Percentiles rank a stretch among this genome's conserved stretches.
These are phyloP conservation scores for Luffa acutangula DNA, from an alignment of 306 rosid genomes.

Conservation along the genomic window DNA sequence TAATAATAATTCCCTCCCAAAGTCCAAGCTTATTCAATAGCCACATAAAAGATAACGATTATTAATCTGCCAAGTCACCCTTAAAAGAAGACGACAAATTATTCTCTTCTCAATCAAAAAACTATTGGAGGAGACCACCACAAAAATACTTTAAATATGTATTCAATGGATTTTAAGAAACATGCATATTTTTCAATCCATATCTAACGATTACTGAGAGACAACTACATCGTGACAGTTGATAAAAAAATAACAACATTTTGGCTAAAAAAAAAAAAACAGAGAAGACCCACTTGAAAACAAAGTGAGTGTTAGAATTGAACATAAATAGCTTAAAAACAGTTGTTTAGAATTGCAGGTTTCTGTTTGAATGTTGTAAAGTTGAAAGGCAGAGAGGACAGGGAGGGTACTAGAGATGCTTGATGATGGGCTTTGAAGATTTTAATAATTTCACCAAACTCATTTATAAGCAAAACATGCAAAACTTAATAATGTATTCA, in stretches of 20 bases:
- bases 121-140: too few species aligned
- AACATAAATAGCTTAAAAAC: not conserved
- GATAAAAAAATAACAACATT: too few species aligned
- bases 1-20: not conserved
- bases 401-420: not conserved
- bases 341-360: not conserved
- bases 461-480: too few species aligned
- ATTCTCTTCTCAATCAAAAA: too few species aligned
- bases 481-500: too few species aligned
- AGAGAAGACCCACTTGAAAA: not conserved
- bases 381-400: not conserved
- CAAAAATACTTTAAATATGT: too few species aligned
- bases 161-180: too few species aligned
- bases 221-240: too few species aligned
- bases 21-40: not conserved
- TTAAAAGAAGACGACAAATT: not conserved
- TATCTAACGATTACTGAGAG: too few species aligned
- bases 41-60: not conserved
- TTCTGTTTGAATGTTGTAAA: not conserved
- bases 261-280: not conserved
- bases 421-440: too few species aligned
- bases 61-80: conserved; percentile 3
- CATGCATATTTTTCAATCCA: too few species aligned
- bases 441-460: too few species aligned
- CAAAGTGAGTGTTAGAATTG: not conserved